These are phyloP conservation scores for Solanum sitiens DNA, from an alignment of 257 asterid species.

Conservation along the genomic window DNA sequence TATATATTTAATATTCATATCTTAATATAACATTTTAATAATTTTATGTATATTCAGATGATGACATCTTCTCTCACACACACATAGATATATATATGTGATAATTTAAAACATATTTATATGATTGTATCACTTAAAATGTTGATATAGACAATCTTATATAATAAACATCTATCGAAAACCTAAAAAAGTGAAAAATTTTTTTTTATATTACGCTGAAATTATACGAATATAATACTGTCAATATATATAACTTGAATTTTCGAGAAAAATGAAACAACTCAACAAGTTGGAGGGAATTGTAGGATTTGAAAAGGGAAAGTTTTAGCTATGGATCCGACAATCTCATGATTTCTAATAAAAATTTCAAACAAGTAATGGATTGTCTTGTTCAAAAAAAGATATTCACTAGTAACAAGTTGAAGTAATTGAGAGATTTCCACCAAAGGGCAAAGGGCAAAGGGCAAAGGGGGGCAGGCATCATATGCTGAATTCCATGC, in stretches of 20 bases:
- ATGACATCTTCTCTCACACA: background rate
- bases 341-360: slow-evolving; percentile 47
- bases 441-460: background rate
- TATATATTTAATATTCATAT: background rate
- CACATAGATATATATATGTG: too few species aligned
- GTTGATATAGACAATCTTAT: background rate
- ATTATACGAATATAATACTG: background rate
- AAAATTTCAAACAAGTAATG: slow-evolving; percentile 40
- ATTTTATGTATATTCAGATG: background rate
- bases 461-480: background rate
- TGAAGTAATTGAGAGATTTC: slow-evolving; percentile 34
- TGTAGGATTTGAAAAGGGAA: slow-evolving; percentile 35
- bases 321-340: slow-evolving; percentile 32
- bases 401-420: slow-evolving; percentile 23
- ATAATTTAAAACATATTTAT: background rate
- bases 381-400: slow-evolving; percentile 13
- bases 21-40: background rate
- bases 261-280: background rate
- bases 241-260: background rate
- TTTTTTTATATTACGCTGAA: background rate
- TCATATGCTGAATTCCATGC: slow-evolving; percentile 85
- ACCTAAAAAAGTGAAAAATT: background rate
- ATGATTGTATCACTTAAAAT: background rate
- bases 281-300: background rate
- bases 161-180: background rate